Base-by-base conservation (phyloP, 1,284 basidiomycete species). In the Ustilago esculenta region DNA sequence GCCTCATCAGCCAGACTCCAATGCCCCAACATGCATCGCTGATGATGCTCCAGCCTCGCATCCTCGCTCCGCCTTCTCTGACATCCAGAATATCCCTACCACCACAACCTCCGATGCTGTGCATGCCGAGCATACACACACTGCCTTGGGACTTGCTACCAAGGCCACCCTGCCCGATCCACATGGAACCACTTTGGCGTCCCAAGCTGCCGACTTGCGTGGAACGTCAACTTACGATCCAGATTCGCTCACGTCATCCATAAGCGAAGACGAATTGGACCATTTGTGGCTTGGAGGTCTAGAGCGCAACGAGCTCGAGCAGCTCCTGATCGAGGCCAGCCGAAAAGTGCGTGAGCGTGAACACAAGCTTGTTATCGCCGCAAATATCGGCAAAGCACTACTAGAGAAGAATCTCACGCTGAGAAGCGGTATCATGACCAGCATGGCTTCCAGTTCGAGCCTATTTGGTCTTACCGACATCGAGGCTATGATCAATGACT, bases 371-470 rank as follows among this genome's bases (percentile, higher is more conserved):
- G 66, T 71, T 25, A 63, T 78, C 21, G 75, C 76, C 9, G 76
- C 76, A 24, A 70, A 70, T 34, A 76, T 78, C 23, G 76, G 76
- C 41, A 69, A 77, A 35, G 73, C 74, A 2, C 61, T 78, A 17
- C 51, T 78, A n/a, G 72, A 78, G 24, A 78, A 78, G 65, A 77
- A 78, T 24, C 55, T 73, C 3, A 67, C 64, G 9, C 65, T 78
- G 6, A 54, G 71, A 3, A 72, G 67, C 34, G 71, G 63, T 20
- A 71, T 73, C 55, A 56, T 72, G 56, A 46, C 51, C 14, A 65
- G 68, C 47, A 65, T 71, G 45, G 68, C 61, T 30, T 65, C 61
- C 12, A 59, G 52, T 40, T 49, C 57, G 17, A 66, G 49, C 41
- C 52, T 67, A 23, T 61, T 54, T 35, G 59, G 58, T 15, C 57